Conservation (phyloP, 2,329 filamentous ascomycete genomes). For the Alternaria angustiovoidea region DNA sequence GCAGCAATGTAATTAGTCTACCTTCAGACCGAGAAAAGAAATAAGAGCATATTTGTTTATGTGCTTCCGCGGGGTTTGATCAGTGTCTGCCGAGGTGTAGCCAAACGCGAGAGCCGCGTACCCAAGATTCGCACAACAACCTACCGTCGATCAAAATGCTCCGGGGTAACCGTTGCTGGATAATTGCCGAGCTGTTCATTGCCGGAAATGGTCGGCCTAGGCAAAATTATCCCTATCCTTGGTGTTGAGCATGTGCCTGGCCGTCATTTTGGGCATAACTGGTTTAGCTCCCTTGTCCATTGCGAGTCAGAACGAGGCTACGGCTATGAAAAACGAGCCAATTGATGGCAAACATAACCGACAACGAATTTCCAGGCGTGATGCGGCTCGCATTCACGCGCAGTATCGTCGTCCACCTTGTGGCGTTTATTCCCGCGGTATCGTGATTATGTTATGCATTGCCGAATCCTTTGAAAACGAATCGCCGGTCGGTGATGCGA, state of each 20-base stretch:
- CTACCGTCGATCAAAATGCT: neutral
- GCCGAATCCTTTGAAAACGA: neutral
- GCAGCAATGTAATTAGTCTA: neutral
- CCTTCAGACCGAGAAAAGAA: neutral
- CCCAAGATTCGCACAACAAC: neutral
- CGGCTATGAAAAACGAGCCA: constrained; percentile 3
- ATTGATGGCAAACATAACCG: neutral
- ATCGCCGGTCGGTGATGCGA: neutral
- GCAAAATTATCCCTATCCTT: neutral
- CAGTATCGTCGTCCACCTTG: neutral
- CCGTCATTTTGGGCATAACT: neutral
- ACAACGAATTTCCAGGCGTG: neutral
- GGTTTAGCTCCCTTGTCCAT: neutral
- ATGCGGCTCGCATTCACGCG: neutral
- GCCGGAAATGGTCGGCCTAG: neutral
- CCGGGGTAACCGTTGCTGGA: neutral
- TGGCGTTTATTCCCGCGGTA: neutral
- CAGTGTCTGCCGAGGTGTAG: neutral
- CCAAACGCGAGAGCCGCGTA: neutral
- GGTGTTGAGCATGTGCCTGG: constrained; percentile 1
- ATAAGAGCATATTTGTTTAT: neutral
- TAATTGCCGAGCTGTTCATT: constrained; percentile 1
- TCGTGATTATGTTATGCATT: neutral
- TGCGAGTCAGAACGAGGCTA: constrained; percentile 8
- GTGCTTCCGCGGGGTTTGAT: neutral